Conservation (phyloP, 345 rosid genomes). For the Eucalyptus sp. region DNA sequence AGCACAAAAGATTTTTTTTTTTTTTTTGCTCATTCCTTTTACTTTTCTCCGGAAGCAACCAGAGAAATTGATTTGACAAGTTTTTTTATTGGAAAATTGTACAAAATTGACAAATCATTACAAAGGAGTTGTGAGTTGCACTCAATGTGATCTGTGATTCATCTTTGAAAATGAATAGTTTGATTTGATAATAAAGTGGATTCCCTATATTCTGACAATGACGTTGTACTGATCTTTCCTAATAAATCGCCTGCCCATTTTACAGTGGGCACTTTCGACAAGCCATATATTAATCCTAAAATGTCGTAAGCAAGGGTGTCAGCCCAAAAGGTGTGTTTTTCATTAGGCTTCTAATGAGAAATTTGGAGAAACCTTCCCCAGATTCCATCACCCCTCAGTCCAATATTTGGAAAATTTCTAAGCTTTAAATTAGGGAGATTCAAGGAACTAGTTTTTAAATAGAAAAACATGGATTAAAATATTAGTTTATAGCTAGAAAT, state of each 20-base stretch:
- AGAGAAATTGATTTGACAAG: background rate
- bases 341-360: background rate
- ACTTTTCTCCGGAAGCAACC: background rate
- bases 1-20: background rate
- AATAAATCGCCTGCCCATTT: background rate
- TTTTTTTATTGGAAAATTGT: background rate
- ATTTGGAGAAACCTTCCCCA: background rate
- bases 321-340: background rate
- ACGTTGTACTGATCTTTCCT: background rate
- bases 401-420: background rate
- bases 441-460: background rate
- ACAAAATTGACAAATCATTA: background rate
- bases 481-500: background rate
- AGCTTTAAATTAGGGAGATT: background rate
- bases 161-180: background rate
- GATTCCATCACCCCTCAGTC: background rate
- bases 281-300: background rate
- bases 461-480: background rate
- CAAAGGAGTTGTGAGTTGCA: background rate
- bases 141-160: background rate
- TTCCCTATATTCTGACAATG: background rate
- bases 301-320: background rate
- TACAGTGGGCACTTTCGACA: background rate
- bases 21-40: background rate
- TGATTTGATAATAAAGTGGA: background rate